A percentile compares a stretch with the other conserved stretches of the same genome.
Conservation (phyloP, 306 rosid species). For the Canavalia ensiformis region DNA sequence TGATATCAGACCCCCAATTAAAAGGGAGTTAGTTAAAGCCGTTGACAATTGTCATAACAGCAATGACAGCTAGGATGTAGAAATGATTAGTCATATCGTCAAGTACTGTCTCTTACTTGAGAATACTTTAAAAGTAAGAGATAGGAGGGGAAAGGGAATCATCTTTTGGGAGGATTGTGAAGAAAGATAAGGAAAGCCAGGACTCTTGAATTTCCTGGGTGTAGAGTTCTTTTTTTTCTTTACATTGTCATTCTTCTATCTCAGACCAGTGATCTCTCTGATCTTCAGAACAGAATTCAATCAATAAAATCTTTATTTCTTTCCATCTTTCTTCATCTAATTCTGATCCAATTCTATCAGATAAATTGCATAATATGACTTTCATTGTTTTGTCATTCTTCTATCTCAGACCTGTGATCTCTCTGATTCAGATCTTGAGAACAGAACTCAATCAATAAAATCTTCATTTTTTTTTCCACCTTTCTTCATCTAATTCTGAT, state of each 20-base stretch:
- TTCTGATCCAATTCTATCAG: slow-evolving; percentile 2
- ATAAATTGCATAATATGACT: slow-evolving; percentile 9
- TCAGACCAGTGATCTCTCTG: not conserved
- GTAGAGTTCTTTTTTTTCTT: not conserved
- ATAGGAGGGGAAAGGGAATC: not conserved
- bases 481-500: too few relatives aligned
- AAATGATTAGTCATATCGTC: not conserved
- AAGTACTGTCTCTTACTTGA: not conserved
- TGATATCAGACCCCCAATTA: not conserved
- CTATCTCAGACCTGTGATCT: not conserved
- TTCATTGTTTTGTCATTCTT: not conserved
- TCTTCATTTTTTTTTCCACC: too few relatives aligned
- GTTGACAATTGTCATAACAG: not conserved
- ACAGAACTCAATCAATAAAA: not conserved
- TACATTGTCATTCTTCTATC: not conserved
- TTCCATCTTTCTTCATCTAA: not conserved
- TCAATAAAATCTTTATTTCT: not conserved
- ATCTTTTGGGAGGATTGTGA: not conserved
- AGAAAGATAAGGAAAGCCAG: not conserved
- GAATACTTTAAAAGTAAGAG: not conserved
- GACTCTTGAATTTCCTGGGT: not conserved
- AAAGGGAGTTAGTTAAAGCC: not conserved
- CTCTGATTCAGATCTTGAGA: slow-evolving; percentile 1
- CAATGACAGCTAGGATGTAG: not conserved
- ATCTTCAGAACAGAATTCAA: slow-evolving; percentile 6